Base-by-base conservation (phyloP, 169 alveolate species). In the Neospora caninum region DNA sequence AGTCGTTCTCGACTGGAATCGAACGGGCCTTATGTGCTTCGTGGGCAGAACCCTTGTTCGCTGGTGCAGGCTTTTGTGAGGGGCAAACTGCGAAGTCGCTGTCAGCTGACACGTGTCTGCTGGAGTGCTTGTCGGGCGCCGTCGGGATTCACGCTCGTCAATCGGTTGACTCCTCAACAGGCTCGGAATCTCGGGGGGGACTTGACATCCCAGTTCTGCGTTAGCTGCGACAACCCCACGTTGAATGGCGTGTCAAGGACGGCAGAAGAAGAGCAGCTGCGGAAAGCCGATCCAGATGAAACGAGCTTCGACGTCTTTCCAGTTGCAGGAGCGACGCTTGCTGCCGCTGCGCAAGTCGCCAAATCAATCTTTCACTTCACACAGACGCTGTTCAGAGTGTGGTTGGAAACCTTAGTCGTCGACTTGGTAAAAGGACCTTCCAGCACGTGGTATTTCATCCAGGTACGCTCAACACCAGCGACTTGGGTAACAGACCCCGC, bases 51-150 rank as follows among this genome's bases (percentile, higher is more conserved):
- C 13, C 13, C 4, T 49, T 49, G 22, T 49, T 49, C 31, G 86
- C 7, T 38, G 10, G 27, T n/a, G 18, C 91, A 93, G 95, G 95
- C 84, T 49, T 93, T 93, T 78, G 93, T 93, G 70, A 93, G 86
- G 45, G 93, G 93, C 53, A 93, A 88, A 49, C 69, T 38, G 70
- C 78, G 88, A 27, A 70, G 93, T 34, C 91, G 95, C 42, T 93
- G 93, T 49, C 95, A 93, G 93, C 82, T 93, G 93, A 93, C 95
- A 45, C 38, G 95, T 41, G 95, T 89, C 9, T 91, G 93, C 39
- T 93, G 95, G 95, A 89, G 93, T 18, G 95, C 95, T 34, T 73
- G 86, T 36, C 88, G 87, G 16, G 87, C 88, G 73, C 95, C 95
- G 42, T 39, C 83, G 16, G 95, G 95, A 39, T 93, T 88, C 91